Conservation (phyloP, 768 basidiomycete species). For the Serendipita sp. region DNA sequence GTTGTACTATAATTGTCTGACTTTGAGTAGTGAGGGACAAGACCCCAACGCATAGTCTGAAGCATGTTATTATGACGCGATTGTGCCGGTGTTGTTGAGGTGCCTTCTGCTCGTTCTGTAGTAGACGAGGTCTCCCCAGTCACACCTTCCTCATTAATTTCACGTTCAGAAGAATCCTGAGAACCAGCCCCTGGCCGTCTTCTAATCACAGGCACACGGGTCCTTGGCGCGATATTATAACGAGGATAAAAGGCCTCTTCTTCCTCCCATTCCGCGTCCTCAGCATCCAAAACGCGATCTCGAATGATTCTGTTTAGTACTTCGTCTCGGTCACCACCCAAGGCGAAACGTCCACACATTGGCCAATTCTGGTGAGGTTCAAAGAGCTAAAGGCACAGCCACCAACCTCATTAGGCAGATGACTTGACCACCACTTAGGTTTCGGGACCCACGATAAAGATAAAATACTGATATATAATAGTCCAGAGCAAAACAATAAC, state of each 20-base stretch:
- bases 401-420: too few relatives aligned
- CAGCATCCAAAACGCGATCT: conserved; percentile 16
- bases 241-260: conserved; percentile 42
- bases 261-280: conserved; percentile 43
- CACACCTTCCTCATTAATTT: conserved; percentile 6
- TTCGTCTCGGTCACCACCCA: conserved; percentile 22
- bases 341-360: conserved; percentile 53
- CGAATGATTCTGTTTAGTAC: conserved; percentile 27
- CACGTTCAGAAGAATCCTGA: conserved; percentile 10
- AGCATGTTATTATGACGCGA: background rate
- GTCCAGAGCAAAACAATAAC: too few relatives aligned
- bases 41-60: conserved; percentile 43
- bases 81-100: background rate
- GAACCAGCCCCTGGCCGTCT: conserved; percentile 22
- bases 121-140: conserved; percentile 29
- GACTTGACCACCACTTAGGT: too few relatives aligned
- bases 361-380: background rate
- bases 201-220: conserved; percentile 56
- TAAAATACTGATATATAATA: too few relatives aligned
- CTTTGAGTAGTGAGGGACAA: conserved; percentile 73
- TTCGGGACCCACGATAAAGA: too few relatives aligned
- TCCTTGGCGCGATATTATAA: conserved; percentile 74
- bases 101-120: conserved; percentile 48
- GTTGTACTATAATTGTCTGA: conserved; percentile 40
- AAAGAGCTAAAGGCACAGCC: too few relatives aligned